Evolutionary conservation across 805 yeast species (phyloP), one percentile per base, ranked within the genome.

Genomic region (Maudiozyma barnettii): DNA sequence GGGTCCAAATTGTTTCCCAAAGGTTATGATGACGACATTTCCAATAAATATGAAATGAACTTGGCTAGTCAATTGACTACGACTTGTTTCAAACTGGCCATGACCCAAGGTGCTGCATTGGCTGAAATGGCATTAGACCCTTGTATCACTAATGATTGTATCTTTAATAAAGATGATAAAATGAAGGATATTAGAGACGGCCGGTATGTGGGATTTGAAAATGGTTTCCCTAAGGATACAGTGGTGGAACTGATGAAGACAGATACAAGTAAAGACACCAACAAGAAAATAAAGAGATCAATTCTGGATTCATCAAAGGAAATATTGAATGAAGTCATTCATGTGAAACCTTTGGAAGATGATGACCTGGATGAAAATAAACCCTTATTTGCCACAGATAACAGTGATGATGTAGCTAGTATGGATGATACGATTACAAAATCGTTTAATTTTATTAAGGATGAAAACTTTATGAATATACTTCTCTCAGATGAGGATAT

Each of bases 21-120:
- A 35, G 26, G 30, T 30, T 16, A 2, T 8, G 36, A 31, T 3
- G 19, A 35, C 2, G 53, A 26, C 10, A 6, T n/a, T n/a, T n/a
- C n/a, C n/a, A n/a, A n/a, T 66, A 10, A 65, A 69, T 52, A 59
- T 4, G 73, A 73, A 48, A 23, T 54, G 14, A 63, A 62, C 13
- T 49, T 66, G n/a, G 82, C 76, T 3, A 62, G 59, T 19, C 60
- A 68, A 37, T 48, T 79, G 9, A 69, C 81, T 0, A 58, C 68
- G 40, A 80, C 82, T 6, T 78, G 82, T 55, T 69, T 67, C 39
- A 61, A 71, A 51, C 57, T 78, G 33, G 70, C 69, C 44, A 60
- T 69, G 42, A 58, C 56, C 33, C 67, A 56, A 64, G 74, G 55
- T 13, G 64, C 63, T 10, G 47, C 53, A 5, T 44, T 61, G 7